These are phyloP conservation scores for Talaromyces sp. DNA, from an alignment of 2,329 filamentous ascomycete species.

Conservation along the genomic window DNA sequence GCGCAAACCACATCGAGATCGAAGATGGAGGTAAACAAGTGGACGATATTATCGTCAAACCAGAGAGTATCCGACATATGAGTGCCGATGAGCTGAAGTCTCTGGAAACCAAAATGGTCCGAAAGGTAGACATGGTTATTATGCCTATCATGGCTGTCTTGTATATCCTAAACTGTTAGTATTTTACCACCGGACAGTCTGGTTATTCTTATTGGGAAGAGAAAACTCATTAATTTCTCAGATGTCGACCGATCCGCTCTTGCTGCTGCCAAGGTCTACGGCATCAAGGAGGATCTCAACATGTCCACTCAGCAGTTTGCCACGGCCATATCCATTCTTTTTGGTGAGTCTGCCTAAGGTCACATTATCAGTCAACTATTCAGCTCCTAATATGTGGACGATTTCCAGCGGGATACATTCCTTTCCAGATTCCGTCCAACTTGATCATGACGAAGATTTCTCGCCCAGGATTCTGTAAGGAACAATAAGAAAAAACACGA, in stretches of 20 bases:
- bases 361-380: background rate
- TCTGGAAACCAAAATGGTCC: slow-evolving; percentile 15
- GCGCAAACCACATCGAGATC: background rate
- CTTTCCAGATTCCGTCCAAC: slow-evolving; percentile 7
- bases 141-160: slow-evolving; percentile 30
- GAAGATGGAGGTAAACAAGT: background rate
- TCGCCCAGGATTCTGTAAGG: background rate
- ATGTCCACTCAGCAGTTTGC: slow-evolving; percentile 2
- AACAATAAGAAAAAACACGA: background rate
- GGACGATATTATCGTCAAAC: slow-evolving; percentile 15
- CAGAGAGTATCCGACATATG: slow-evolving; percentile 21
- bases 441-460: slow-evolving; percentile 5
- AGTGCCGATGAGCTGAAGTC: slow-evolving; percentile 17
- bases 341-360: background rate
- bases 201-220: background rate
- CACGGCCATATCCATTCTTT: slow-evolving; percentile 6
- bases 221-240: background rate
- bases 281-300: slow-evolving; percentile 1
- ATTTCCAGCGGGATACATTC: slow-evolving; percentile 1
- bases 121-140: slow-evolving; percentile 23
- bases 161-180: slow-evolving; percentile 34
- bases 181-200: background rate
- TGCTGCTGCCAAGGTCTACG: slow-evolving; percentile 2
- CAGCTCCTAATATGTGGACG: background rate
- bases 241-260: slow-evolving; percentile 5